These are phyloP conservation scores for Fraxinus ornus DNA, from an alignment of 305 asterid species.

Conservation along the genomic window DNA sequence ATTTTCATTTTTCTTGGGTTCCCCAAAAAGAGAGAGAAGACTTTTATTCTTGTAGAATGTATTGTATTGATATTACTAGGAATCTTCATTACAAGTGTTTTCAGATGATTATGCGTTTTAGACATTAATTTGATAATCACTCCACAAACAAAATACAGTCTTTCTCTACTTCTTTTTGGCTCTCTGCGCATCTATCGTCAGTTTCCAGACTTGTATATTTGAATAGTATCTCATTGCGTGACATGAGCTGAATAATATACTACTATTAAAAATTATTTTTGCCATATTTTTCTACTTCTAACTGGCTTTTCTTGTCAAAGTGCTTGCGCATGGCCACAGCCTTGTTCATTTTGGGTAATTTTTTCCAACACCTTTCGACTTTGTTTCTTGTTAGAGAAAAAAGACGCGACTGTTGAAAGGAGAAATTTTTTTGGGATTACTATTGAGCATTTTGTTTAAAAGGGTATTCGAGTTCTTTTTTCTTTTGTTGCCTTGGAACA, in stretches of 20 bases:
- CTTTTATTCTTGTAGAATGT: slow-evolving; percentile 15
- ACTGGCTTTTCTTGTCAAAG: slow-evolving; percentile 42
- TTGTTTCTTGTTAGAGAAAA: slow-evolving; percentile 26
- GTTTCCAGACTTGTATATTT: slow-evolving; percentile 36
- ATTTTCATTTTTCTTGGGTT: slow-evolving; percentile 26
- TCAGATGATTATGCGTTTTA: slow-evolving; percentile 18
- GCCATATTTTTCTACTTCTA: slow-evolving; percentile 23
- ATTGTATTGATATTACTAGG: slow-evolving; percentile 21
- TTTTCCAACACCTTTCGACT: slow-evolving; percentile 24
- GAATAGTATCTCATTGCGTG: slow-evolving; percentile 35
- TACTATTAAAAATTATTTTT: slow-evolving; percentile 18
- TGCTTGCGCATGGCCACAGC: slow-evolving; percentile 32
- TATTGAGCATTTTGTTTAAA: slow-evolving; percentile 25
- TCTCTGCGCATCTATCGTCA: slow-evolving; percentile 38
- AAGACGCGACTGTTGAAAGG: slow-evolving; percentile 26
- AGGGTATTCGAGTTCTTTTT: neutral
- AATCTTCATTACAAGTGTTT: slow-evolving; percentile 13
- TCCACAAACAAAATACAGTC: slow-evolving; percentile 18
- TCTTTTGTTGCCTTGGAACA: slow-evolving; percentile 10
- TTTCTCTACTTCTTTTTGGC: slow-evolving; percentile 35
- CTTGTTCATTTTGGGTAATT: slow-evolving; percentile 27
- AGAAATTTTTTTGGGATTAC: slow-evolving; percentile 4
- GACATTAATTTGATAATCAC: slow-evolving; percentile 21
- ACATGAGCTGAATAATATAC: slow-evolving; percentile 17
- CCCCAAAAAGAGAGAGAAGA: slow-evolving; percentile 13